These are phyloP conservation scores for Amanita muscaria DNA, from an alignment of 768 basidiomycete species.

Conservation along the genomic window DNA sequence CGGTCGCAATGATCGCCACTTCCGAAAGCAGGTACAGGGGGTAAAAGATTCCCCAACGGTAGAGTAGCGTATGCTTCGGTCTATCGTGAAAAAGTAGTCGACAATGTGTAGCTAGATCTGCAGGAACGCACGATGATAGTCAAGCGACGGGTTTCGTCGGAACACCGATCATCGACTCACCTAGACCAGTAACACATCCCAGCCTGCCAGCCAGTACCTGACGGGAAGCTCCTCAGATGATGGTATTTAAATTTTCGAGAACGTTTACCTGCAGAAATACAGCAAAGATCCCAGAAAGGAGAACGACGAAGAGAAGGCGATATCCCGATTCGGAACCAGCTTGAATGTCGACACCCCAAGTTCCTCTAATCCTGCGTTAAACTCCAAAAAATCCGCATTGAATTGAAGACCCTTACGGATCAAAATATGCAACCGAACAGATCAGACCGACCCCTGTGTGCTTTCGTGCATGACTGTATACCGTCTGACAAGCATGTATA, in stretches of 20 bases:
- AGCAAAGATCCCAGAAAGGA: constrained; percentile 76
- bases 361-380: constrained; percentile 41
- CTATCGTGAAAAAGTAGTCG: constrained; percentile 59
- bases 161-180: too few species aligned
- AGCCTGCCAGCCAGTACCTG: constrained; percentile 72
- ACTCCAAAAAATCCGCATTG: background rate
- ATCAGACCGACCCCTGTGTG: constrained; percentile 82
- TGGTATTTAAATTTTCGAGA: constrained; percentile 2
- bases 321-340: constrained; percentile 85
- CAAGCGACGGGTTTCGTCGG: too few species aligned
- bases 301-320: constrained; percentile 75
- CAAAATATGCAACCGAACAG: constrained; percentile 84
- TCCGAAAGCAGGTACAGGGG: constrained; percentile 60
- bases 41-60: constrained; percentile 53
- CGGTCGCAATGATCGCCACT: constrained; percentile 67
- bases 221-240: background rate
- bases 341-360: constrained; percentile 86
- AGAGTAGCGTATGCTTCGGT: constrained; percentile 46
- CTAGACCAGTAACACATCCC: constrained; percentile 75
- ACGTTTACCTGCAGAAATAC: constrained; percentile 65
- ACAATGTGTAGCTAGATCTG: constrained; percentile 48
- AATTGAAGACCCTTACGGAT: constrained; percentile 49
- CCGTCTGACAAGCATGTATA: constrained; percentile 21
- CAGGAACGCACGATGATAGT: background rate
- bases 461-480: constrained; percentile 45